phyloP scores from a whole-genome alignment of 352 stramenopile species.

The Pythium coloratum region DNA sequence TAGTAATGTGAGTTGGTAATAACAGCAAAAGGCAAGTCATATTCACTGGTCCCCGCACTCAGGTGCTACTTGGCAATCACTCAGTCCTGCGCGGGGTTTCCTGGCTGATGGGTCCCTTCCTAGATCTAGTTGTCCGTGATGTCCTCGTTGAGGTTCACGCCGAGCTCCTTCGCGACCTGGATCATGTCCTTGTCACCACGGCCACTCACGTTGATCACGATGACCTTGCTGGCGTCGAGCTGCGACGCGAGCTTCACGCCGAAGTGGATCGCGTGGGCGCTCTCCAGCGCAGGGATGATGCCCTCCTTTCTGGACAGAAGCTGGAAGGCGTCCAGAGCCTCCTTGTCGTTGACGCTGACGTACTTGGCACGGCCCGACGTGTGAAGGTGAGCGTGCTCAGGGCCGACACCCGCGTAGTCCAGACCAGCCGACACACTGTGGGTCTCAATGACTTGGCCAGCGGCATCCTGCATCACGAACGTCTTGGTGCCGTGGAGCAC shows the following conservation, averaged over 20 bases:
- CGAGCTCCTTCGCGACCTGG: slow-evolving; percentile 95
- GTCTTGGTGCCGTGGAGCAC: slow-evolving; percentile 98
- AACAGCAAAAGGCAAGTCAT: slow-evolving; percentile 10
- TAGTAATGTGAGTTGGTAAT: not conserved
- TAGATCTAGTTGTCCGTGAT: slow-evolving; percentile 69
- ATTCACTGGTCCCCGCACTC: slow-evolving; percentile 9
- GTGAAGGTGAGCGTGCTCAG: slow-evolving; percentile 97
- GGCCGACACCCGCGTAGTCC: slow-evolving; percentile 97
- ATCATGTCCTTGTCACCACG: slow-evolving; percentile 99
- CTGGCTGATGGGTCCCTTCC: not conserved
- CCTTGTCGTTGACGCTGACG: slow-evolving; percentile 94
- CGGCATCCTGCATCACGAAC: slow-evolving; percentile 96
- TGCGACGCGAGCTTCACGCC: slow-evolving; percentile 92
- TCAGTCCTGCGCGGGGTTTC: not conserved
- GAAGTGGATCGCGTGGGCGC: slow-evolving; percentile 95
- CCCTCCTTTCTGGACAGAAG: slow-evolving; percentile 95
- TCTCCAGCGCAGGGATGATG: slow-evolving; percentile 98
- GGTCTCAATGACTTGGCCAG: slow-evolving; percentile 95
- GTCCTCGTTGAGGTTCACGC: slow-evolving; percentile 89
- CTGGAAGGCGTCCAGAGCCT: slow-evolving; percentile 97
- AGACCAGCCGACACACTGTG: slow-evolving; percentile 96
- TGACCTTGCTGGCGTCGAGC: slow-evolving; percentile 86
- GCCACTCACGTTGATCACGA: slow-evolving; percentile 98
- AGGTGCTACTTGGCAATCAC: not conserved
- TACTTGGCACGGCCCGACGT: slow-evolving; percentile 95